Evolutionary conservation across 345 rosid genomes (phyloP).

Genomic region (Hibiscus trionum): DNA sequence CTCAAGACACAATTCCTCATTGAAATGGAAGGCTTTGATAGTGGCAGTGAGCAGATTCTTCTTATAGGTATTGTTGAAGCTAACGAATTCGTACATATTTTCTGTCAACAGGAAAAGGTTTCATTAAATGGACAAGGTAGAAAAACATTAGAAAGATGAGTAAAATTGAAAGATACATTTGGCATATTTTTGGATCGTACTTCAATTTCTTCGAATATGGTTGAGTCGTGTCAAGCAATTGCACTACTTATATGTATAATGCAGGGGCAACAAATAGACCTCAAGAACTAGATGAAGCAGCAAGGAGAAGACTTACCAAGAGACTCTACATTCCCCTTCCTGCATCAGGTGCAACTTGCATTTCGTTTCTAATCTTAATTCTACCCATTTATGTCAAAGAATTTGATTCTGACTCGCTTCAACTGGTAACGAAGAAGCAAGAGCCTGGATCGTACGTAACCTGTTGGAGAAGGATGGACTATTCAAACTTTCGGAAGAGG

Average conservation of each 20-base stretch:
- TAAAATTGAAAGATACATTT: background rate
- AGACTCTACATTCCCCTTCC: constrained; percentile 93
- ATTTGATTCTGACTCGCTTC: constrained; percentile 16
- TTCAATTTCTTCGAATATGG: no score
- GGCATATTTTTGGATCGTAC: background rate
- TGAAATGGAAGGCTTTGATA: constrained; percentile 96
- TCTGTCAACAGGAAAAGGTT: background rate
- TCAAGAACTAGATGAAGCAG: constrained; percentile 98
- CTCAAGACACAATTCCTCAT: constrained; percentile 83
- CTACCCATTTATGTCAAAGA: background rate
- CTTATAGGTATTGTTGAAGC: constrained; percentile 62
- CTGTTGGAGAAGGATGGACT: constrained; percentile 87
- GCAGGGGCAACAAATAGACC: constrained; percentile 97
- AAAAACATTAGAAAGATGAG: background rate
- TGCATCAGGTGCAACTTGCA: constrained; percentile 51
- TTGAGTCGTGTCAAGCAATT: background rate
- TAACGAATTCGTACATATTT: background rate
- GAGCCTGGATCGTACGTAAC: constrained; percentile 83
- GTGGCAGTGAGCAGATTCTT: constrained; percentile 82
- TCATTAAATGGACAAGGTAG: background rate
- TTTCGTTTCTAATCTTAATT: constrained; percentile 10
- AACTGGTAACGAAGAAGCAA: constrained; percentile 55
- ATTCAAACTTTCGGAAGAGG: constrained; percentile 65
- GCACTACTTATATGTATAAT: constrained; percentile 15
- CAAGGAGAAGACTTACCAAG: constrained; percentile 88